Evolutionary conservation across 2,329 filamentous ascomycete species (phyloP), one percentile per base, ranked within the genome.

Genomic region (Apiospora malaysiana): DNA sequence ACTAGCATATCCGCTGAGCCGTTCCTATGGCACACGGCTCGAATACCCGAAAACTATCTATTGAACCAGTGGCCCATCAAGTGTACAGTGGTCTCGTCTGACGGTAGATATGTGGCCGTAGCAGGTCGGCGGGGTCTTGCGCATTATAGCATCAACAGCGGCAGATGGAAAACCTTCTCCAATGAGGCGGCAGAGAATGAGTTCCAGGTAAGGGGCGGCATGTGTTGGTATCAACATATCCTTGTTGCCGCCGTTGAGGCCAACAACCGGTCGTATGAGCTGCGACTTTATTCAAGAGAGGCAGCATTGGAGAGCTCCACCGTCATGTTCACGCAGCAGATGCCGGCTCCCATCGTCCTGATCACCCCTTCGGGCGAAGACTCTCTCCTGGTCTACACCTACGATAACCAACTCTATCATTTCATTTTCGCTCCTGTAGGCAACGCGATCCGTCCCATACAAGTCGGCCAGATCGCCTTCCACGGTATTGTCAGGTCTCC

Each of bases 181-280:
- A 94, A 95, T 76, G 88, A 91, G 37, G 89, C 88, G 42, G 88
- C 92, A 78, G 96, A 98, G 81, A 94, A 95, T 76, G 94, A 95
- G 73, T 99, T 99, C 79, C 90, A 94, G 32, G 94, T 99, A 18
- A 88, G 95, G 73, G 96, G 96, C 67, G 96, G 96, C 8, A 97
- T 99, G 95, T 98, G 95, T 80, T 99, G 96, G 96, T 95, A 97
- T 79, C 94, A 97, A 75, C 95, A 99, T 81, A 93, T 98, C 43
- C 86, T 99, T 23, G 93, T 98, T 70, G 95, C 94, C 49, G 94
- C 95, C 4, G 92, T 98, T n/a, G 96, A 99, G 81, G 91, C 90
- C 69, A 93, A 93, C 75, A 89, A 56, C 27, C 45, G 91, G 74
- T 91, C 91, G 27, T 94, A 94, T 77, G 93, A 97, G 84, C 83